phyloP scores from a whole-genome alignment of 2,329 filamentous ascomycete genomes.

The Leptographium wingfieldii region DNA sequence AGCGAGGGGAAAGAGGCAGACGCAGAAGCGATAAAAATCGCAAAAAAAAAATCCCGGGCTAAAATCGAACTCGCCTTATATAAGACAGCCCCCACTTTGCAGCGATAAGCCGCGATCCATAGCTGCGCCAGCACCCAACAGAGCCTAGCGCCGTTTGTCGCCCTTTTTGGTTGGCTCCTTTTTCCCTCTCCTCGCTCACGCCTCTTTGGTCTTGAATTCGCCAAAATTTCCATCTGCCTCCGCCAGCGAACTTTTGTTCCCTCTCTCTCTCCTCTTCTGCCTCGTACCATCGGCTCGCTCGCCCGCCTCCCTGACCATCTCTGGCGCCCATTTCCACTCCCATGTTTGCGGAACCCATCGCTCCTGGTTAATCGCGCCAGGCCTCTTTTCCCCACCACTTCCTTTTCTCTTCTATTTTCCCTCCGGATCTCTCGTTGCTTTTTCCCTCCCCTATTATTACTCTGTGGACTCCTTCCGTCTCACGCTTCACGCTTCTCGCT shows the following conservation, averaged over 20 bases:
- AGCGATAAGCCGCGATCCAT: constrained; percentile 6
- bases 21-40: background rate
- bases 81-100: constrained; percentile 2
- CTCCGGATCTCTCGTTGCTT: background rate
- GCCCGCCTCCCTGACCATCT: background rate
- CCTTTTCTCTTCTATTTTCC: background rate
- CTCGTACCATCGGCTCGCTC: constrained; percentile 3
- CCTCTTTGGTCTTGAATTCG: constrained; percentile 6
- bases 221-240: constrained; percentile 8
- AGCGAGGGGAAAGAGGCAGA: background rate
- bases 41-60: background rate
- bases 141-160: constrained; percentile 6
- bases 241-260: background rate
- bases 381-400: background rate
- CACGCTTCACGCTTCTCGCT: background rate
- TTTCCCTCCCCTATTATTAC: background rate
- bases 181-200: constrained; percentile 8
- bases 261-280: constrained; percentile 2
- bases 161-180: constrained; percentile 1
- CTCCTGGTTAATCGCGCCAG: constrained; percentile 11
- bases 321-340: background rate
- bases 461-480: background rate
- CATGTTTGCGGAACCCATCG: constrained; percentile 2
- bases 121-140: constrained; percentile 1
- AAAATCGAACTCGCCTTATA: background rate